Base-by-base conservation (phyloP, 2,329 filamentous ascomycete species). In the Aspergillus aculeatinus region DNA sequence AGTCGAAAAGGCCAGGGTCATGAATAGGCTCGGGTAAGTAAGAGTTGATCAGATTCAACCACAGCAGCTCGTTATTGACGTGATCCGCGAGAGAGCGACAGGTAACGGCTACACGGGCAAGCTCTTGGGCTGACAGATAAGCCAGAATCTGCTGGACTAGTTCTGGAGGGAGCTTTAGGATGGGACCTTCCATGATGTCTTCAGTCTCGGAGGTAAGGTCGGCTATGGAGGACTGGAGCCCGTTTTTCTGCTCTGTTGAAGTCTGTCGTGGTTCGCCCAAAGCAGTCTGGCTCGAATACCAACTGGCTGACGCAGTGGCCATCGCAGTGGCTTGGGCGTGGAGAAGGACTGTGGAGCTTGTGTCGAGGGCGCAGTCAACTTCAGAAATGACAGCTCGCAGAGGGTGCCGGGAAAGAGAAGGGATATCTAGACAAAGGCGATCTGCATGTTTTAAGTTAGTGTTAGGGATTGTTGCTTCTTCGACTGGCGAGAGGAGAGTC, bases 141-240 rank as follows among this genome's bases (percentile, higher is more conserved):
- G 80, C 80, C 14, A 96, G 78, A 51, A 96, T 87, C n/a, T 83
- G 78, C 65, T 89, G 84, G 33, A 96, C 79, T 9, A 96, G 80
- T 73, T 97, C 93, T 12, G 85, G 75, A 0, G 93, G 93, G 1
- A 96, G 82, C 21, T 75, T 71, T 31, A 72, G 64, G 1, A 78
- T 55, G 1, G 67, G 61, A 11, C 70, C 66, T 3, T 57, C 50
- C 16, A 55, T 35, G 12, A 58, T 54, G 21, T 47, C 59, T 14
- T 47, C 19, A 2, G 25, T 14, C 29, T 56, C 55, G 14, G 55
- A 48, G 14, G 53, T 39, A 35, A 39, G 49, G 23, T 57, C 51
- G 48, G 58, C 47, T 16, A 54, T 23, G 11, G 53, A 23, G 29
- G 55, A 53, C 12, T 51, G 31, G 51, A 39, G 51, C 16, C 57